A percentile compares a stretch with the other conserved stretches of the same genome.
These are phyloP conservation scores for Mycena venus DNA, from an alignment of 768 basidiomycete genomes.

Conservation along the genomic window DNA sequence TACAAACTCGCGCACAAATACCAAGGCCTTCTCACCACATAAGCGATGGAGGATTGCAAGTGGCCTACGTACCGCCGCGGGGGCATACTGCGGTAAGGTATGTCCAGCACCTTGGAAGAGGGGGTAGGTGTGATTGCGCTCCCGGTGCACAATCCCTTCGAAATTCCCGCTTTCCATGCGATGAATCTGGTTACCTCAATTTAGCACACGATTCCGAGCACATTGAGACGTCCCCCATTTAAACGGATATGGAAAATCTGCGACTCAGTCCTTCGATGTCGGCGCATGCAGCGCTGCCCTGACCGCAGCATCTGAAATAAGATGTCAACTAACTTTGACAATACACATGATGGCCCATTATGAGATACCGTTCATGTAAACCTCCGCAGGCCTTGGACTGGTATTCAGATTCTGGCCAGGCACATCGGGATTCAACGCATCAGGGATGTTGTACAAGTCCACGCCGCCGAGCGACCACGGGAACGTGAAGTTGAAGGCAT, in stretches of 20 bases:
- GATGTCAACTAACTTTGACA: not conserved
- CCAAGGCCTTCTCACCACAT: slow-evolving; percentile 50
- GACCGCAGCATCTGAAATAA: slow-evolving; percentile 55
- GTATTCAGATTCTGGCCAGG: slow-evolving; percentile 35
- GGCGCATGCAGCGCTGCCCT: slow-evolving; percentile 78
- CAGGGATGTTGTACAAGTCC: slow-evolving; percentile 64
- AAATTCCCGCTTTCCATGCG: slow-evolving; percentile 44
- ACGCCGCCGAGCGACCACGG: slow-evolving; percentile 56
- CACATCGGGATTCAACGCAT: slow-evolving; percentile 64
- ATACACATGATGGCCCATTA: not conserved
- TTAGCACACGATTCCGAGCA: not conserved
- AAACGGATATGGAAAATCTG: slow-evolving; percentile 43
- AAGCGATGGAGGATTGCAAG: not conserved
- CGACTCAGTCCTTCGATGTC: slow-evolving; percentile 62
- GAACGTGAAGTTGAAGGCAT: slow-evolving; percentile 78
- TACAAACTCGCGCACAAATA: slow-evolving; percentile 62
- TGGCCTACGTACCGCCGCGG: slow-evolving; percentile 19
- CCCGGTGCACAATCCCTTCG: slow-evolving; percentile 66
- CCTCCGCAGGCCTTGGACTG: slow-evolving; percentile 42
- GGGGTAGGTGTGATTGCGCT: slow-evolving; percentile 55
- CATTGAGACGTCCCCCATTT: slow-evolving; percentile 33
- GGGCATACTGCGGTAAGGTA: slow-evolving; percentile 22
- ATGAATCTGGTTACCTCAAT: not conserved
- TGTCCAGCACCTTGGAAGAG: slow-evolving; percentile 32
- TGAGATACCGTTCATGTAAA: slow-evolving; percentile 72